Evolutionary conservation across 108 stramenopile species (phyloP), one percentile per base, ranked within the genome.

Genomic region (Discostella stelligeroides): DNA sequence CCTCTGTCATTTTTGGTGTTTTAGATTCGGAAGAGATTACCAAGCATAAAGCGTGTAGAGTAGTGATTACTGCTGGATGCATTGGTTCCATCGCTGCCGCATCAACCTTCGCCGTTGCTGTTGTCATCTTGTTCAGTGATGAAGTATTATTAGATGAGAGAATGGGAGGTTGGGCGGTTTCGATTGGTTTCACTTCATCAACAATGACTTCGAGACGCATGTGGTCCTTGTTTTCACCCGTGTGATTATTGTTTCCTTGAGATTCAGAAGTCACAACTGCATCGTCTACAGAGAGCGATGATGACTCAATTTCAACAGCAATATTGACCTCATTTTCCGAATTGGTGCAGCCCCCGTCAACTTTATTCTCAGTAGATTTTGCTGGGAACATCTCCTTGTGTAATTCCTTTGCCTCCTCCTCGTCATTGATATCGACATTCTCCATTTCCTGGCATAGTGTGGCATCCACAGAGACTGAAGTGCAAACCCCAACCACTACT

Each of bases 1-100:
- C 38, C 48, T 94, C 89, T 53, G 79, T 74, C 54, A 86, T 86
- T 59, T 81, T 81, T 58, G 62, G 73, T 12, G 85, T 86, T 51
- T 77, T 77, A 12, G 61, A 63, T 27, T 77, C 76, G 41, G 76
- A 77, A 5, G 63, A 65, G 50, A 77, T 77, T 0, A 77, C 62
- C 13, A 38, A 47, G 58, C 76, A 70, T 14, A 77, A 15, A 14
- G 51, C 68, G 47, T 77, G 76, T 17, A 80, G 75, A 8, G 79
- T 75, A 29, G 75, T 70, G 37, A 80, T 72, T 23, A 93, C 64
- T 9, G 88, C 73, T 21, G 76, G 73, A 63, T 88, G 86, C 83
- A 90, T 85, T 23, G 77, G 82, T 76, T 88, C 80, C 77, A 72
- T 71, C 7, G 75, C 80, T 12, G 75, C 59, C 20, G 70, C 75